Conservation (phyloP, 306 rosid species). For the Gillenia trifoliata region DNA sequence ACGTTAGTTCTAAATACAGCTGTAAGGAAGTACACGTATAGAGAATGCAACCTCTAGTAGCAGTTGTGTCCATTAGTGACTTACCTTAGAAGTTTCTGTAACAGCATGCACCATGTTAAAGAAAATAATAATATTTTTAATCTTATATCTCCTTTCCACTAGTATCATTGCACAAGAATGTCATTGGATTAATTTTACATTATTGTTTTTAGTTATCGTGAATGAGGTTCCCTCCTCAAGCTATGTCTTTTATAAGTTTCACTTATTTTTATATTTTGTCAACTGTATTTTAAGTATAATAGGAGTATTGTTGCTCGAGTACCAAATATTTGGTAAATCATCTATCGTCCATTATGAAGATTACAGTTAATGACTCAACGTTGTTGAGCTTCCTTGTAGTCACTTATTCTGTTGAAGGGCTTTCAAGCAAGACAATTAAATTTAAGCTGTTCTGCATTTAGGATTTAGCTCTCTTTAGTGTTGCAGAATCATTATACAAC, state of each 20-base stretch:
- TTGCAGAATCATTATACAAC: not conserved
- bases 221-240: no score
- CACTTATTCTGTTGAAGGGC: not conserved
- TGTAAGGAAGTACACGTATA: conserved; percentile 58
- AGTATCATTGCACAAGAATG: not conserved
- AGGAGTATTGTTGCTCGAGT: not conserved
- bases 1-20: conserved; percentile 80
- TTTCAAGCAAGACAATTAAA: not conserved
- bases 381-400: not conserved
- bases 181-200: not conserved
- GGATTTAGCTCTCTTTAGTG: not conserved
- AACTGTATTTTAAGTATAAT: not conserved
- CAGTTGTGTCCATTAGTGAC: not conserved
- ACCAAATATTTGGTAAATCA: not conserved
- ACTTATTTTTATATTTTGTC: not conserved
- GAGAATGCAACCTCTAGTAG: not conserved
- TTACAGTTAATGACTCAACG: not conserved
- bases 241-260: not conserved
- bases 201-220: not conserved
- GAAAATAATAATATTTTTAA: not conserved
- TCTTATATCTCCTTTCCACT: not conserved
- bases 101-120: not conserved
- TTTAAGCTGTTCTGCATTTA: not conserved
- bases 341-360: not conserved
- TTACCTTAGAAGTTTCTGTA: not conserved